Conservation (phyloP, 805 yeast genomes). For the Candida sonorensis region DNA sequence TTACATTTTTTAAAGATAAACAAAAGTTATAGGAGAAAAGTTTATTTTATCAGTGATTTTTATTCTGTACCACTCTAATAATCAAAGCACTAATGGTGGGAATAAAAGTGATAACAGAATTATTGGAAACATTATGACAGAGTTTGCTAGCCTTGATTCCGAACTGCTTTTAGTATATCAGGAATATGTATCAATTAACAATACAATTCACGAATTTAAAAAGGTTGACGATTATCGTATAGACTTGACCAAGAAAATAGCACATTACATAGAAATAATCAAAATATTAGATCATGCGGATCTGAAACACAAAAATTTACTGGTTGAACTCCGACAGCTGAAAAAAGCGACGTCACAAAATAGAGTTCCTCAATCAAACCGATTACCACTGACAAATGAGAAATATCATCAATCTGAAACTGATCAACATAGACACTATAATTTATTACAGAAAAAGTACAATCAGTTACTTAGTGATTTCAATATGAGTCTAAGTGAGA, state of each 20-base stretch:
- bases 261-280: constrained; percentile 7
- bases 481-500: constrained; percentile 9
- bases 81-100: no score
- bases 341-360: constrained; percentile 1
- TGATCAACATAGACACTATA: background rate
- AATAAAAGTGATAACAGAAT: no score
- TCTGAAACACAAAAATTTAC: constrained; percentile 2
- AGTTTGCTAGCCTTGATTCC: background rate
- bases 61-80: no score
- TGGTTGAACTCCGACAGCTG: constrained; percentile 4
- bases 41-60: no score
- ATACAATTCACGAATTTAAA: constrained; percentile 3
- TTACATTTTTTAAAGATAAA: no score
- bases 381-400: no score
- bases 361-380: no score
- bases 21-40: no score
- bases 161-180: constrained; percentile 2
- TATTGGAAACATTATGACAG: background rate
- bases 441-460: constrained; percentile 8
- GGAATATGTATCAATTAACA: background rate
- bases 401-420: no score
- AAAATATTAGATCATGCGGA: constrained; percentile 5
- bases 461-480: constrained; percentile 8
- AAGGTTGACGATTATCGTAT: constrained; percentile 5
- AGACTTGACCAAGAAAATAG: constrained; percentile 5